Base-by-base conservation (phyloP, 257 asterid species). In the Solanum habrochaites region DNA sequence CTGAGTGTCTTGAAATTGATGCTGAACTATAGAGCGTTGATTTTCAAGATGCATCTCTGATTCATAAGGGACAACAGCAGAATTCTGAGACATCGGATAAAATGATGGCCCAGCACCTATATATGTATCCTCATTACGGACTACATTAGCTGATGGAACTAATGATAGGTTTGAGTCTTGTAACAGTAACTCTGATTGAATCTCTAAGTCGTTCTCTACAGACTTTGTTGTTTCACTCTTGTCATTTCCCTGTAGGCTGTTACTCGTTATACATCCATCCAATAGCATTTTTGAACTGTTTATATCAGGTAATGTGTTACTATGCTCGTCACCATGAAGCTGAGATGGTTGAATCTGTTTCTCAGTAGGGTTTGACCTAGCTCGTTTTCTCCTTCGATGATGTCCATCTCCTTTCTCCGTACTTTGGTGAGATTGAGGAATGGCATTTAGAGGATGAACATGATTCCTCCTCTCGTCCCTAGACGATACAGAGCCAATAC, bases 401-500 rank as follows among this genome's bases (percentile, higher is more conserved):
- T 69, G 93, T 74, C 86, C 91, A 27, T 85, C 87, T 16, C 31
- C 89, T 49, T 71, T 83, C 37, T 86, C 93, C 70, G 91, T 89
- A 56, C 86, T 93, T 69, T 82, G 90, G 69, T 87, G 82, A 58
- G 86, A 85, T 40, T 88, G 90, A 84, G 88, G 74, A 70, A 86
- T 49, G 82, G 25, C 86, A 52, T 85, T 86, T 32, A 20, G 20
- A 77, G 90, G 88, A 85, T 39, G 73, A 77, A 82, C 69, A 77
- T 88, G 91, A 86, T 88, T 93, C 87, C 87, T 92, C 88, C 90
- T 72, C 83, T 85, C 91, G 88, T 89, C 93, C 88, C 83, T 92
- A 35, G 98, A 95, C 8, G 98, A 95, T 72, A 93, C 94, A 67
- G 96, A 93, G 42, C 89, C 94, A 64, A 88, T 70, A 64, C 92